A percentile compares a stretch with the other conserved stretches of the same genome.
Evolutionary conservation across 1,284 basidiomycete genomes (phyloP).

Genomic region (Malassezia japonica): DNA sequence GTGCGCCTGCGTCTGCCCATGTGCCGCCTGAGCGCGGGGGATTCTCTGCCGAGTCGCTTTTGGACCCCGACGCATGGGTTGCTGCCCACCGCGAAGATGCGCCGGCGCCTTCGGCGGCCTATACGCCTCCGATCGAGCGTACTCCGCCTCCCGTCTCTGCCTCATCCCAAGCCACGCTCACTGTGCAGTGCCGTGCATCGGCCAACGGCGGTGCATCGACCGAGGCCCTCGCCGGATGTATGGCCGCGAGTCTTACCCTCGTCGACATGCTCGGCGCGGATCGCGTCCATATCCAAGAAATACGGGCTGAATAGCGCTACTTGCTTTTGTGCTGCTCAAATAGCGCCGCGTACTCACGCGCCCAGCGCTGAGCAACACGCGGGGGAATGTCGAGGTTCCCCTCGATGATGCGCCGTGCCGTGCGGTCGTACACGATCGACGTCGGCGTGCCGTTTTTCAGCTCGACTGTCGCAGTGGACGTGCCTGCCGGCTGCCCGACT

Average conservation of each 20-base stretch:
- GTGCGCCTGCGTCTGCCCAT: too few relatives aligned
- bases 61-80: conserved; percentile 13
- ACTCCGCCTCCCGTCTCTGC: too few relatives aligned
- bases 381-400: conserved; percentile 23
- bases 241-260: not conserved
- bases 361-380: conserved; percentile 4
- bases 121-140: too few relatives aligned
- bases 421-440: conserved; percentile 31
- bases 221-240: conserved; percentile 11
- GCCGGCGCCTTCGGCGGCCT: too few relatives aligned
- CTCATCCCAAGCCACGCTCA: not conserved
- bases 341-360: not conserved
- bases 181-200: not conserved
- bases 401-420: conserved; percentile 35
- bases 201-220: not conserved
- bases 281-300: not conserved
- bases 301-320: not conserved
- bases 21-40: not conserved
- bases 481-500: conserved; percentile 43
- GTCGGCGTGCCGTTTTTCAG: conserved; percentile 14
- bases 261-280: not conserved
- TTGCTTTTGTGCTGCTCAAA: not conserved
- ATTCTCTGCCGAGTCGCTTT: not conserved
- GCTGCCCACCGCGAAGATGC: not conserved
- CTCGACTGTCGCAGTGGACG: conserved; percentile 28